These are phyloP conservation scores for Crithidia brevicula DNA, from an alignment of 208 protist genomes.

Conservation along the genomic window DNA sequence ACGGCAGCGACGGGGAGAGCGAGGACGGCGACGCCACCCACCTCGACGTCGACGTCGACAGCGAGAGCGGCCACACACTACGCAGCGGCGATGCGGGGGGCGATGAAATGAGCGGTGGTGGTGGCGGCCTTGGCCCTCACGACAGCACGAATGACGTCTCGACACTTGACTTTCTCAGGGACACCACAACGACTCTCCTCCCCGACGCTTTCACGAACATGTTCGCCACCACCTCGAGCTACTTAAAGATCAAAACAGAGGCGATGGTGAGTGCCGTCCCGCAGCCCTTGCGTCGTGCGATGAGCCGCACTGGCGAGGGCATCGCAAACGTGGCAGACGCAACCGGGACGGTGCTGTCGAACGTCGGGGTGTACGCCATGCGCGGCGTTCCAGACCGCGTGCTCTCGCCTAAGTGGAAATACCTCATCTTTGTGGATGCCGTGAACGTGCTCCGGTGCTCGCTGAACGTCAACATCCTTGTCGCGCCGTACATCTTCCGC, in stretches of 20 bases:
- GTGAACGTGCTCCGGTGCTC: slow-evolving; percentile 35
- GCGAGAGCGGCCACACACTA: background rate
- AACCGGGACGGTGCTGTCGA: slow-evolving; percentile 38
- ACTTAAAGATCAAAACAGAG: slow-evolving; percentile 30
- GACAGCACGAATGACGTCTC: slow-evolving; percentile 14
- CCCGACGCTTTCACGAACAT: slow-evolving; percentile 40
- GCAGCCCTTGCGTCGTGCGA: slow-evolving; percentile 27
- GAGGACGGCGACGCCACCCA: background rate
- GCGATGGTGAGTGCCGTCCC: slow-evolving; percentile 34
- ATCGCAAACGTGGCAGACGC: slow-evolving; percentile 33
- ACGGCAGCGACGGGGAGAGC: background rate
- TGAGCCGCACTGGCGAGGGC: slow-evolving; percentile 17
- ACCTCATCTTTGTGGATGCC: slow-evolving; percentile 48
- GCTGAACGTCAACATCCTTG: slow-evolving; percentile 48
- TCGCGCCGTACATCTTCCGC: slow-evolving; percentile 46
- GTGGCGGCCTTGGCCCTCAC: background rate
- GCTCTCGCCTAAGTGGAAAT: slow-evolving; percentile 43
- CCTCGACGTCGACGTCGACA: background rate
- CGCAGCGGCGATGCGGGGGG: background rate
- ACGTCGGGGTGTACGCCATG: slow-evolving; percentile 33
- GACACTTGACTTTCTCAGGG: slow-evolving; percentile 40
- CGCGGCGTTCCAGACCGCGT: slow-evolving; percentile 33
- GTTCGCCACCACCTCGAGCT: slow-evolving; percentile 35
- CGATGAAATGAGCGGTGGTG: background rate
- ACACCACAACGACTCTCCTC: slow-evolving; percentile 33